phyloP scores from a whole-genome alignment of 2,329 filamentous ascomycete genomes.

The Fusarium robinianum region DNA sequence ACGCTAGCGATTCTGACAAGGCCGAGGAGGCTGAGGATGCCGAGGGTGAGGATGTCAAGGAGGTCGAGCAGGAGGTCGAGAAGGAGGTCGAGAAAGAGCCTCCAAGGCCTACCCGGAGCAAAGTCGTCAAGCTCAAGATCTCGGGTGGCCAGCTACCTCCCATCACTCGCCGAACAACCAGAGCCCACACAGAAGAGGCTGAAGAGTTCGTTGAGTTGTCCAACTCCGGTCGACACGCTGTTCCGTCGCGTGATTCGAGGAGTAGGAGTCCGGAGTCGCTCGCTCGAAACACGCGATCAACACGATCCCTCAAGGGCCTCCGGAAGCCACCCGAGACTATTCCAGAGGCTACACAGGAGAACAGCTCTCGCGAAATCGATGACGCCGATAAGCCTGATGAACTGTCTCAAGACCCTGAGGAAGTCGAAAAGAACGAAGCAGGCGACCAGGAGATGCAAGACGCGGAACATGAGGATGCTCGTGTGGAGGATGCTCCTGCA shows the following conservation, averaged over 20 bases:
- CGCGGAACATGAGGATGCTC: slow-evolving; percentile 24
- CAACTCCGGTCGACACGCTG: slow-evolving; percentile 63
- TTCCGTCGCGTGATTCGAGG: slow-evolving; percentile 53
- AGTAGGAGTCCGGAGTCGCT: slow-evolving; percentile 61
- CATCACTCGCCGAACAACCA: slow-evolving; percentile 53
- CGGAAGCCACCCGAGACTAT: slow-evolving; percentile 55
- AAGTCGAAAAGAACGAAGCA: slow-evolving; percentile 38
- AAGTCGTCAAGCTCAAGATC: slow-evolving; percentile 53
- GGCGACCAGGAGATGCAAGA: slow-evolving; percentile 39
- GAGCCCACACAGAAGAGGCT: slow-evolving; percentile 59
- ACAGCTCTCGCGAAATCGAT: slow-evolving; percentile 43
- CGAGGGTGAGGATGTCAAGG: slow-evolving; percentile 35
- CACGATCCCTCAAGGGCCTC: slow-evolving; percentile 56
- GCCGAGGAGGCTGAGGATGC: slow-evolving; percentile 36
- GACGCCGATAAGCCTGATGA: slow-evolving; percentile 47
- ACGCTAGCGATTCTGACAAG: slow-evolving; percentile 36
- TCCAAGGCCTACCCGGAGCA: slow-evolving; percentile 38
- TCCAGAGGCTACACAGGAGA: slow-evolving; percentile 60
- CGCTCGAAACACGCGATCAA: slow-evolving; percentile 48
- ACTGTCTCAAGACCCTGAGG: slow-evolving; percentile 41
- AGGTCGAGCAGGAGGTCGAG: slow-evolving; percentile 34
- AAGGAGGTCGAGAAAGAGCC: slow-evolving; percentile 34
- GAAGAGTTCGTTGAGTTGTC: slow-evolving; percentile 63
- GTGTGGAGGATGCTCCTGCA: slow-evolving; percentile 39
- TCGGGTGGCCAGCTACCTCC: slow-evolving; percentile 36